Evolutionary conservation across 2,329 filamentous ascomycete genomes (phyloP).

Genomic region (Stachybotrys echinatus): DNA sequence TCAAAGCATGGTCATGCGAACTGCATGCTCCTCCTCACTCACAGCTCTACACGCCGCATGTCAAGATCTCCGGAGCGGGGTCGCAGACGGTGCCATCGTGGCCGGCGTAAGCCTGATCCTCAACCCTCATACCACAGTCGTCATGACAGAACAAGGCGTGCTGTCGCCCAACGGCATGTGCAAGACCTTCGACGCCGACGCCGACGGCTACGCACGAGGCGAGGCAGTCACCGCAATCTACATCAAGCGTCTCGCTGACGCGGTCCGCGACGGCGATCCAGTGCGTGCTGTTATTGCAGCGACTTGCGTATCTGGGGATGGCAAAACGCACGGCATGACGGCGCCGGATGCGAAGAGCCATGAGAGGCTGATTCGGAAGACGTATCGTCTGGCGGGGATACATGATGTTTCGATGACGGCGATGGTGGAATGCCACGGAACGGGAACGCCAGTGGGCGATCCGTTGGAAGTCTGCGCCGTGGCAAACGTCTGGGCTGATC

Average conservation of each 20-base stretch:
- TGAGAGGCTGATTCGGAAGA: neutral
- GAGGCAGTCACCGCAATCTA: constrained; percentile 35
- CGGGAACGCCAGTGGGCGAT: constrained; percentile 26
- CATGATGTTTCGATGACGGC: constrained; percentile 18
- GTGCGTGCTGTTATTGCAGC: constrained; percentile 26
- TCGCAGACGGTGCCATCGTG: constrained; percentile 20
- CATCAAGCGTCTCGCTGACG: constrained; percentile 35
- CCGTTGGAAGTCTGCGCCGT: constrained; percentile 30
- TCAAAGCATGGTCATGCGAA: constrained; percentile 20
- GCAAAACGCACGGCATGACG: constrained; percentile 30
- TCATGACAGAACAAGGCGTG: constrained; percentile 12
- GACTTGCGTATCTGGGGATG: constrained; percentile 28
- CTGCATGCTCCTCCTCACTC: constrained; percentile 25
- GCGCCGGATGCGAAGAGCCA: constrained; percentile 23
- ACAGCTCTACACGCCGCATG: constrained; percentile 23
- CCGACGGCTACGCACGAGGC: constrained; percentile 39
- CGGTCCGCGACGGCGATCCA: constrained; percentile 35
- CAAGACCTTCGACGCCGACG: constrained; percentile 29
- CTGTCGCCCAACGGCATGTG: constrained; percentile 14
- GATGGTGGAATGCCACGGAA: constrained; percentile 29
- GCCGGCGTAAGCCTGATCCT: constrained; percentile 23
- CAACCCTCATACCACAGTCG: constrained; percentile 10
- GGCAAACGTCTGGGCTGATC: constrained; percentile 15
- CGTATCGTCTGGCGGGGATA: neutral
- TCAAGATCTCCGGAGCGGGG: constrained; percentile 14